These are phyloP conservation scores for Nakazawaea populi DNA, from an alignment of 805 yeast species.

Conservation along the genomic window DNA sequence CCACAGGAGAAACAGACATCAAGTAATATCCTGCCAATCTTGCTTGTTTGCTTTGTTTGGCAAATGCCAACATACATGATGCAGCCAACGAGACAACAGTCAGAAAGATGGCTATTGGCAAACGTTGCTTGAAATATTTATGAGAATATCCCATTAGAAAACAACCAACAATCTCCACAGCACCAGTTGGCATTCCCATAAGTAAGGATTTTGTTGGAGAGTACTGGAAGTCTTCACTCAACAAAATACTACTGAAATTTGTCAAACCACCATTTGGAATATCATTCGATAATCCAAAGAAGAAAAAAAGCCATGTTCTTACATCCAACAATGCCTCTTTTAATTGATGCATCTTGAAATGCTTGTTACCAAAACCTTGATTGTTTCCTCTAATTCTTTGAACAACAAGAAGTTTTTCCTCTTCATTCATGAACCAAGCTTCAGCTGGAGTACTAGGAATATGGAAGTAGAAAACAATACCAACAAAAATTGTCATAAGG, in stretches of 20 bases:
- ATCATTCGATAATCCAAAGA: conserved; percentile 39
- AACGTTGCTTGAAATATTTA: conserved; percentile 12
- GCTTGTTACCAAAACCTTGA: conserved; percentile 46
- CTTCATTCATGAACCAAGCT: conserved; percentile 28
- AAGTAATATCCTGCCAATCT: conserved; percentile 23
- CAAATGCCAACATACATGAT: conserved; percentile 20
- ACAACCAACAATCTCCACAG: conserved; percentile 26
- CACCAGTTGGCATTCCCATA: conserved; percentile 8
- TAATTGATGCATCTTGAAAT: conserved; percentile 38
- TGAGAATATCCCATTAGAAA: background rate
- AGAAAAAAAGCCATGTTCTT: conserved; percentile 43
- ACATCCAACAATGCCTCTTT: conserved; percentile 41
- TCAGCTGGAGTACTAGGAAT: conserved; percentile 45
- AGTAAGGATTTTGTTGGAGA: conserved; percentile 15
- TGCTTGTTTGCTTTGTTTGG: conserved; percentile 16
- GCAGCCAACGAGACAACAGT: conserved; percentile 14
- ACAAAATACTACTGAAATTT: conserved; percentile 31
- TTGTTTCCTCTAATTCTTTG: conserved; percentile 41
- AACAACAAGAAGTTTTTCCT: conserved; percentile 35
- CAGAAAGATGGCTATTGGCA: conserved; percentile 17
- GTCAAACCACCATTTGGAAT: conserved; percentile 48
- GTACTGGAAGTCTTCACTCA: background rate
- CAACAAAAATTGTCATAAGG: conserved; percentile 42
- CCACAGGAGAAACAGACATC: conserved; percentile 19
- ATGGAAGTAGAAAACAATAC: conserved; percentile 33